Evolutionary conservation across 495 filamentous ascomycete genomes (phyloP), one percentile per base, ranked within the genome.

Genomic region (Hypomontagnella submonticulosa): DNA sequence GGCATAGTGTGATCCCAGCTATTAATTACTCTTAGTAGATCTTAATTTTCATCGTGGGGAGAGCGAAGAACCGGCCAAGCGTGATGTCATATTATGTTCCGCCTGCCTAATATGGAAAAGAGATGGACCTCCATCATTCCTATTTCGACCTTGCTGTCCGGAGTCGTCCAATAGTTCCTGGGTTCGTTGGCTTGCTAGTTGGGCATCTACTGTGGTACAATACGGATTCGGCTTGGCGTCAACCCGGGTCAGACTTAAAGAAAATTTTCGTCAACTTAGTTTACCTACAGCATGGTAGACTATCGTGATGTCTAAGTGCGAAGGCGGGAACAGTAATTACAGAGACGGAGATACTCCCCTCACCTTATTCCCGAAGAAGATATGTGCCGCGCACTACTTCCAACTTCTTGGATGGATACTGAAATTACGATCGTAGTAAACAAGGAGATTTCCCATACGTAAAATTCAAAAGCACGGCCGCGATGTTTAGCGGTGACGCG

Each of bases 11-110:
- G 19, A 59, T 37, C 52, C 58, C 30, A 59, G 32, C n/a, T 12
- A 60, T 63, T 63, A 63, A 69, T 69, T 60, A 51, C 43, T 63
- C 37, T 50, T 52, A 57, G 66, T 13, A 60, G 66, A 64, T 69
- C 66, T 61, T 60, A 36, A 69, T 63, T 60, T 69, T 57, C 50
- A 60, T 56, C 32, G 16, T 19, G 40, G 51, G 40, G 40, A 55
- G 47, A 43, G 54, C 55, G 51, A 41, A 55, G 16, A 23, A 37
- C 27, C 32, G 27, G 18, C 34, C 20, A 34, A 9, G 42, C 37
- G 23, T 63, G 66, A 69, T 58, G 66, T 69, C 59, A 69, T 27
- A 8, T 5, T 40, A 48, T 50, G 43, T 30, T 44, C 43, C 33
- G 43, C 59, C 56, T 63, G 60, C 66, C 66, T 69, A 63, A 63